A percentile compares a stretch with the other conserved stretches of the same genome.
These are phyloP conservation scores for Byssochlamys sp. DNA, from an alignment of 2,329 filamentous ascomycete genomes.

Conservation along the genomic window DNA sequence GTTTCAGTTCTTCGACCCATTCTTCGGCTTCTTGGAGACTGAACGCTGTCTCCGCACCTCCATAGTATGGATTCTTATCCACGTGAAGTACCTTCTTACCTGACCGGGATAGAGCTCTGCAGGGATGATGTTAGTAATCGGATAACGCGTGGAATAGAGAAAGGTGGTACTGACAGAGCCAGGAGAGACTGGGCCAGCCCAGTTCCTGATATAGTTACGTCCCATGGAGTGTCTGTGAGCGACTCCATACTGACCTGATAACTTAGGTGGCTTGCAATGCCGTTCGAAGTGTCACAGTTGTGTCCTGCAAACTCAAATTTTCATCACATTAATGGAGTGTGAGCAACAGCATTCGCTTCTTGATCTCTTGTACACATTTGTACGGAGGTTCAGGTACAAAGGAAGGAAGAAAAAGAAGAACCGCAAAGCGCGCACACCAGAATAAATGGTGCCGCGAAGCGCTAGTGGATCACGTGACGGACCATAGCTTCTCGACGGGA, in stretches of 20 bases:
- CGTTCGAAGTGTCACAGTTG: not conserved
- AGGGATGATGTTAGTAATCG: constrained; percentile 46
- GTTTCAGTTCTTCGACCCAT: constrained; percentile 51
- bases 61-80: constrained; percentile 81
- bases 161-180: constrained; percentile 52
- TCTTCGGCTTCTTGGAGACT: constrained; percentile 70
- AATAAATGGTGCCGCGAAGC: constrained; percentile 7
- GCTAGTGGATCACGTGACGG: constrained; percentile 10
- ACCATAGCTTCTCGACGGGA: not conserved
- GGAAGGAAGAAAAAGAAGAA: constrained; percentile 8
- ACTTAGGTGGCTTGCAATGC: not conserved
- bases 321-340: constrained; percentile 11
- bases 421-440: constrained; percentile 9
- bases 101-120: constrained; percentile 82
- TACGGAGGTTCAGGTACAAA: not conserved
- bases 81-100: constrained; percentile 85
- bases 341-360: not conserved
- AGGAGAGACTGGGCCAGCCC: constrained; percentile 69
- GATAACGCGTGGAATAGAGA: constrained; percentile 4
- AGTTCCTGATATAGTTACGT: constrained; percentile 69
- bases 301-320: constrained; percentile 8
- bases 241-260: constrained; percentile 54
- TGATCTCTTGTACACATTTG: not conserved
- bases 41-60: constrained; percentile 73
- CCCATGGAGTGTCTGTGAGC: constrained; percentile 64